phyloP scores from a whole-genome alignment of 2,329 filamentous ascomycete genomes.

The Aspergillus pseudonomiae region DNA sequence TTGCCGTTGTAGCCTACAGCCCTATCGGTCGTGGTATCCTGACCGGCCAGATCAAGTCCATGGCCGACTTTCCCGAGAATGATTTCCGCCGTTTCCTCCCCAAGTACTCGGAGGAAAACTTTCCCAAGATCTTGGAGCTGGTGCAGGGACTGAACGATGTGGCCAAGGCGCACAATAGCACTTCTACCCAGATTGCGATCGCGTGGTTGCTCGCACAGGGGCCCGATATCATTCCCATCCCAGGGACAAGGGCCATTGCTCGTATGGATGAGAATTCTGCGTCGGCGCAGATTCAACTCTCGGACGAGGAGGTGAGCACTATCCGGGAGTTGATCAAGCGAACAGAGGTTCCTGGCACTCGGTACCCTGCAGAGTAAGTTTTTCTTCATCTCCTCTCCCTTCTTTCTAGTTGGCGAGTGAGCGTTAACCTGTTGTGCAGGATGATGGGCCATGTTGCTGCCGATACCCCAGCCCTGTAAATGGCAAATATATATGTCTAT shows the following conservation, averaged over 20 bases:
- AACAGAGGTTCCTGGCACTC: background rate
- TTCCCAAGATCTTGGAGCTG: conserved; percentile 57
- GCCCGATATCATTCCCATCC: conserved; percentile 32
- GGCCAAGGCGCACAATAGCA: conserved; percentile 58
- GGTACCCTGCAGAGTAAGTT: background rate
- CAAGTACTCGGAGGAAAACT: conserved; percentile 55
- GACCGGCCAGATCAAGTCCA: conserved; percentile 52
- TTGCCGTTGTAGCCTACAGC: conserved; percentile 60
- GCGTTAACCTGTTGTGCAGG: background rate
- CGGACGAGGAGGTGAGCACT: background rate
- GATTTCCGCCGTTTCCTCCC: conserved; percentile 54
- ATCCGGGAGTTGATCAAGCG: background rate
- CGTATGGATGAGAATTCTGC: background rate
- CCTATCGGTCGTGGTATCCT: conserved; percentile 64
- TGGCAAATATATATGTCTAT: too few relatives aligned
- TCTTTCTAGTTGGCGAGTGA: background rate
- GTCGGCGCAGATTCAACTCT: background rate
- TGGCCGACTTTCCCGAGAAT: conserved; percentile 49
- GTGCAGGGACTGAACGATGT: conserved; percentile 54
- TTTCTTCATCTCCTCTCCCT: too few relatives aligned
- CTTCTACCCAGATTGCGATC: conserved; percentile 61
- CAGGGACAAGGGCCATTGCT: conserved; percentile 25
- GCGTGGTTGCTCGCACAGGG: conserved; percentile 67
- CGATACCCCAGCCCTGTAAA: too few relatives aligned
- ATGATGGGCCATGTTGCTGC: background rate